Evolutionary conservation across 23 red algal genomes (phyloP), one percentile per base, ranked within the genome.

Genomic region (Gracilaria domingensis): DNA sequence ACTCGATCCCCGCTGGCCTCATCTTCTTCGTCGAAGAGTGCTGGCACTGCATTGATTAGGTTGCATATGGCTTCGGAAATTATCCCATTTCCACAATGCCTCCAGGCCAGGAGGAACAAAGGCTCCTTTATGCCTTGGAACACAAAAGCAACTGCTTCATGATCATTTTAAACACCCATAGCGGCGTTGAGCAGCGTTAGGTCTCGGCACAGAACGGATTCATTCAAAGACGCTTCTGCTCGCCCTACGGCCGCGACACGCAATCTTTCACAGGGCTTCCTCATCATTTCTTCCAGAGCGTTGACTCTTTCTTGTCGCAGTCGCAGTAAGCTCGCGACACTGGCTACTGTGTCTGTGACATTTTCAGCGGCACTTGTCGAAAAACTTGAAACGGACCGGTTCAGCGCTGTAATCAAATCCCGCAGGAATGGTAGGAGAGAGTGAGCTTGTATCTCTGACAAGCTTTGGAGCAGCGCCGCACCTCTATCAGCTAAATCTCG

Each of bases 11-110:
- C 42, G 29, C 23, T 50, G 8, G 45, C 1, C 50, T 77, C 72
- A 30, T 77, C 55, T 8, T 82, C 79, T 40, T 82, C 79, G 79
- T 82, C 79, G 17, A 64, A 65, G n/a, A 82, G 35, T 39, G 79
- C 64, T 5, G 79, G 79, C 35, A 61, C 7, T n/a, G 58, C 26
- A 21, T 65, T 62, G 58, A 82, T 47, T 82, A 82, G 37, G 58
- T n/a, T 60, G 13, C 79, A 82, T 36, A 82, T 82, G 9, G 79
- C 79, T 47, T 65, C 56, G 42, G 79, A 82, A 28, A 82, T 65
- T 23, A 45, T 23, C 4, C 37, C 79, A 62, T 82, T 82, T 29
- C 50, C 54, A 38, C 55, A 82, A 9, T 45, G 54, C 14, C 55
- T 42, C 8, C 33, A 23, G 16, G 50, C 48, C 42, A 82, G 28